phyloP scores from a whole-genome alignment of 495 filamentous ascomycete species.

The Thozetella sp. region DNA sequence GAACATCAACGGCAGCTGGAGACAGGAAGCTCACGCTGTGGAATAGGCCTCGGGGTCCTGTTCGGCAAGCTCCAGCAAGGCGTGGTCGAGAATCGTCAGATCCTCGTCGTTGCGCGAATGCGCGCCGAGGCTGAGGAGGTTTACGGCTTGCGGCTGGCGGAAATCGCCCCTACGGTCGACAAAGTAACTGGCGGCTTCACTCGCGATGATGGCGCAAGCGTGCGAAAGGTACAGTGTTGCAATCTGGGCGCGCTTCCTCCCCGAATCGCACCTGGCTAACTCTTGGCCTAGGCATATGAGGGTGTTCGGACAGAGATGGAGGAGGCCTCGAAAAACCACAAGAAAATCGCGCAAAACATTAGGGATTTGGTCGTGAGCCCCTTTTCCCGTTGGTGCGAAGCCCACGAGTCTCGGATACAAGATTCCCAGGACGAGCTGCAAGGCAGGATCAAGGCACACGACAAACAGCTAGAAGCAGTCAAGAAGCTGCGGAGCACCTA shows the following conservation, averaged over 20 bases:
- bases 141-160: conserved; percentile 79
- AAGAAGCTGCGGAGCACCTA: conserved; percentile 94
- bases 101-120: conserved; percentile 88
- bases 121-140: conserved; percentile 94
- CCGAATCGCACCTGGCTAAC: conserved; percentile 13
- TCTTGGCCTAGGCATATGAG: conserved; percentile 77
- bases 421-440: conserved; percentile 94
- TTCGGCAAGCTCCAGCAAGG: conserved; percentile 98
- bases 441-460: conserved; percentile 83
- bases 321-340: conserved; percentile 85
- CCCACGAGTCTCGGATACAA: conserved; percentile 87
- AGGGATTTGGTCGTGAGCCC: conserved; percentile 92
- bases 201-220: conserved; percentile 94
- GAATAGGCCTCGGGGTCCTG: conserved; percentile 82
- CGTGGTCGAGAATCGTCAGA: conserved; percentile 90
- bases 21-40: conserved; percentile 14
- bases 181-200: conserved; percentile 82
- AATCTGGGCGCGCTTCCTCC: background rate
- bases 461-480: conserved; percentile 86
- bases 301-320: conserved; percentile 94
- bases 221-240: conserved; percentile 72
- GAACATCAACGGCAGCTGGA: conserved; percentile 3
- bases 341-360: conserved; percentile 94
- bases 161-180: conserved; percentile 83
- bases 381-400: conserved; percentile 93